Evolutionary conservation across 352 stramenopile species (phyloP), one percentile per base, ranked within the genome.

Genomic region (Blastocystis sp.): DNA sequence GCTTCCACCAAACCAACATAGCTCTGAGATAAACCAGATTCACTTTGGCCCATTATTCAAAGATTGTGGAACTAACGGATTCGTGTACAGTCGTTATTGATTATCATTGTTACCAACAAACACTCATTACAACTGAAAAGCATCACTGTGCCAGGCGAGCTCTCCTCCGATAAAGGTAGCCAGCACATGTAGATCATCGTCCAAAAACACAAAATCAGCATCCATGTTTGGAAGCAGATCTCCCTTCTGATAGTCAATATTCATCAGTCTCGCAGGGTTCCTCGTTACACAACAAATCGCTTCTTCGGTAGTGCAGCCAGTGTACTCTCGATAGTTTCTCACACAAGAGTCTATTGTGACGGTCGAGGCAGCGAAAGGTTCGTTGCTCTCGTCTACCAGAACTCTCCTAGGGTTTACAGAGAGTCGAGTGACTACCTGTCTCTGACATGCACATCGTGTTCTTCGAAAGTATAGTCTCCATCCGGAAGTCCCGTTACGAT

Each of bases 321-420:
- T 96, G 91, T 95, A 96, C 55, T 93, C 69, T 11, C 93, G 91
- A 62, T 96, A 92, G 64, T 93, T 93, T 39, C 92, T 91, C 0
- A 96, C 91, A 62, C 94, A 96, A 34, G 91, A 92, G 79, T 96
- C 93, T 91, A 96, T 94, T 3, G 92, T 93, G 24, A 95, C 93
- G 34, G 94, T 92, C 82, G 93, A 95, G 34, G 94, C 94, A 3
- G 94, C 94, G 56, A 97, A 92, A 30, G 93, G 95, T 43, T 93
- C 92, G 1, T 73, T 39, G 30, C 50, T 16, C 20, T 73, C 63
- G 30, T 73, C 63, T 11, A 73, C n/a, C 24, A 73, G 30, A 11
- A 39, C 63, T 43, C 30, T 37, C 6, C 63, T 73, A 73, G 30
- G 30, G 30, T 45, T 43, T 11, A 73, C 63, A 2, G 13, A 0